Evolutionary conservation across 1,139 yeast species (phyloP).

Genomic region (Debaryomyces coudertii): DNA sequence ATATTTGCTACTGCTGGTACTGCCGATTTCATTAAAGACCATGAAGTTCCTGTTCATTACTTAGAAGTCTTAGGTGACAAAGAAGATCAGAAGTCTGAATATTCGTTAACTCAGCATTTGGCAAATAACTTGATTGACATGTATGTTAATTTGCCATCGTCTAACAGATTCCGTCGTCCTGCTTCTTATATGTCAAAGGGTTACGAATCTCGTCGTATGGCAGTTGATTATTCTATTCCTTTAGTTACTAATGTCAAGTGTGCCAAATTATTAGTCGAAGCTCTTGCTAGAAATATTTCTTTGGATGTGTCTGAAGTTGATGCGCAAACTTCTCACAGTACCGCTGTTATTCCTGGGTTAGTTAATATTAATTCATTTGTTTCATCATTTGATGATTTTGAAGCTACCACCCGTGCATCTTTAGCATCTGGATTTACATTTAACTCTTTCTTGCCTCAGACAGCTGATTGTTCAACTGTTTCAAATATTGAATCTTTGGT

Average conservation of each 20-base stretch:
- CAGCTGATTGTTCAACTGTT: constrained; percentile 63
- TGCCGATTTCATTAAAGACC: constrained; percentile 96
- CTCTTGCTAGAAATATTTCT: constrained; percentile 70
- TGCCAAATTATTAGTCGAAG: constrained; percentile 95
- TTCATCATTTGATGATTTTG: constrained; percentile 68
- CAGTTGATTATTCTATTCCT: constrained; percentile 97
- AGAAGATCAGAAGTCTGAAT: constrained; percentile 86
- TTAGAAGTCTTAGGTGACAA: constrained; percentile 80
- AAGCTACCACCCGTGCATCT: constrained; percentile 68
- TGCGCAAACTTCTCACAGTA: constrained; percentile 88
- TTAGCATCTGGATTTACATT: constrained; percentile 89
- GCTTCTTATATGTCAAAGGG: constrained; percentile 98
- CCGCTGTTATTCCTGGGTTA: constrained; percentile 83
- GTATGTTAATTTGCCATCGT: constrained; percentile 94
- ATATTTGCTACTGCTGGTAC: constrained; percentile 99
- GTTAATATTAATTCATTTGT: constrained; percentile 80
- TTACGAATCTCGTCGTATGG: constrained; percentile 99
- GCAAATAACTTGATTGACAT: constrained; percentile 96
- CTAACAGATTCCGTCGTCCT: constrained; percentile 98
- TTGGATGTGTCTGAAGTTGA: constrained; percentile 78
- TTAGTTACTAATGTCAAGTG: constrained; percentile 96
- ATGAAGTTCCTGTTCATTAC: constrained; percentile 90
- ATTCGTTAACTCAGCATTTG: constrained; percentile 92
- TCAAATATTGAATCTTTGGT: constrained; percentile 66
- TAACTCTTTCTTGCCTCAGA: constrained; percentile 77